Base-by-base conservation (phyloP, 208 protist genomes). In the Trypanosoma congolense region DNA sequence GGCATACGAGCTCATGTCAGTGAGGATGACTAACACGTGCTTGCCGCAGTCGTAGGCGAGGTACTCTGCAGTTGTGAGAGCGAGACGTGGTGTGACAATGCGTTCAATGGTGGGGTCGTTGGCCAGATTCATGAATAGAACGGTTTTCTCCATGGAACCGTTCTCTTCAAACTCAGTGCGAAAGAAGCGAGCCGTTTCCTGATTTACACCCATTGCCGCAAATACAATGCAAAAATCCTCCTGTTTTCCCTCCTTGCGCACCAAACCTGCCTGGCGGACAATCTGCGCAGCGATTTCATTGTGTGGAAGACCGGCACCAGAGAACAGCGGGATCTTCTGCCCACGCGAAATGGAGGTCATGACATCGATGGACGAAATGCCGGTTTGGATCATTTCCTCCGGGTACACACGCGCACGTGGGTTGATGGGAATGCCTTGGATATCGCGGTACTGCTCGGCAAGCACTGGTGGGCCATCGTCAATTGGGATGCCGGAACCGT, bases 301-400 rank as follows among this genome's bases (percentile, higher is more conserved):
- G 87, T 99, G 98, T 40, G 99, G 99, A 12, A 99, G 89, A 97
- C 99, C 99, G 6, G 98, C 96, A 57, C 97, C 98, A 48, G 97
- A 99, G 93, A 99, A 99, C 58, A 99, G 90, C 29, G 98, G 98
- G 74, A 99, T 99, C 93, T 99, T 99, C 86, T 99, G 98, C 8
- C 99, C 99, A 75, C 98, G 91, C 41, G 98, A 99, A 70, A 99
- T 99, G 40, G 93, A 98, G 61, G 98, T 99, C 98, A 99, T 99
- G 36, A 98, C 90, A 74, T 99, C 99, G 58, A 99, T 99, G 56
- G 98, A 96, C 22, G 96, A 99, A 65, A 99, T 99, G 77, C 99
- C 99, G 8, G 99, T 99, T 87, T 99, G 98, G 66, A 99, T 99
- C 98, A 99, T 99, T 79, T 99, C 97, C 90, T 99, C 84, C 24